Evolutionary conservation across 2,329 filamentous ascomycete species (phyloP), one percentile per base, ranked within the genome.

Genomic region (Aotearoamyces nothofagi): DNA sequence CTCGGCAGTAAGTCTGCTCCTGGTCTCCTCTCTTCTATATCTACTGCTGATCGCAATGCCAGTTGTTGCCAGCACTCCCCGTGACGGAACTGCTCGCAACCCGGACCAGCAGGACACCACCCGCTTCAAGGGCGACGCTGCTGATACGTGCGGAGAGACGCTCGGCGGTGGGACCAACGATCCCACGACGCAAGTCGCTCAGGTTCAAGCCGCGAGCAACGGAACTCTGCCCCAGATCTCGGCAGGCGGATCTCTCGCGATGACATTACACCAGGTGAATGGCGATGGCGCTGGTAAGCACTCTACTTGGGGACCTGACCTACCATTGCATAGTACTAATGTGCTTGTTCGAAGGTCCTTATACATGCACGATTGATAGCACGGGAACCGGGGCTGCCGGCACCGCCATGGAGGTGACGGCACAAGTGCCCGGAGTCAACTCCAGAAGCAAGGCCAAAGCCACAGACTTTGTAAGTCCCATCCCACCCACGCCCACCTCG

Each of bases 231-330:
- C 72, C 5, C 69, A 75, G 50, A 52, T 77, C 42, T 57, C 56
- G 4, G 41, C 56, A 1, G 70, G 70, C 28, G 71, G 71, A 26
- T 40, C 56, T 35, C 41, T 76, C 33, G 55, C 54, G 43, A 75
- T 77, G 62, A 76, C 68, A 2, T 56, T 77, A 5, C 71, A 76
- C 51, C 69, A 76, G 48, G 69, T 78, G 48, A 78, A 77, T 51
- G 57, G 57, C 22, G 72, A 77, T 40, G 72, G 72, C 32, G 72
- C 64, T 32, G 72, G 70, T 13, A 23, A 15, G 3, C 15, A 25
- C 22, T 8, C n/a, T 8, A 22, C 19, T n/a, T n/a, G n/a, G n/a
- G n/a, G n/a, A n/a, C n/a, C n/a, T n/a, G n/a, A n/a, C n/a, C n/a
- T n/a, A n/a, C n/a, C n/a, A n/a, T n/a, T n/a, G n/a, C n/a, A n/a